phyloP scores from a whole-genome alignment of 805 yeast species.

The Nakazawaea ambrosiae region DNA sequence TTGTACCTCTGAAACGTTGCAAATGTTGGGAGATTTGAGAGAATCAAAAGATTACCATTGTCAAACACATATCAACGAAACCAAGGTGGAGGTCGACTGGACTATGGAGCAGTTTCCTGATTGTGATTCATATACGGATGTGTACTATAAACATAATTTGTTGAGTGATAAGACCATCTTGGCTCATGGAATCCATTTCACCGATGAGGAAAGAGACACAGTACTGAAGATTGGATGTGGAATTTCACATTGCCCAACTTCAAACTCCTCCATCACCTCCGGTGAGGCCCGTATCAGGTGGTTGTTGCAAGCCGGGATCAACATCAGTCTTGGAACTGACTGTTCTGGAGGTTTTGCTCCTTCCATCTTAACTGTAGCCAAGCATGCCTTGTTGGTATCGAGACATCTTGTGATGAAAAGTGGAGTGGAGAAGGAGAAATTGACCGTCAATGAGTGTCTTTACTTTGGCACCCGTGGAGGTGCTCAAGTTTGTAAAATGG shows the following conservation, averaged over 20 bases:
- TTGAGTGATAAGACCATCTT: constrained; percentile 62
- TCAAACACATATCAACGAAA: constrained; percentile 92
- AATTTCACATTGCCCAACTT: constrained; percentile 88
- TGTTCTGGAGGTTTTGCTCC: constrained; percentile 73
- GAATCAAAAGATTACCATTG: constrained; percentile 47
- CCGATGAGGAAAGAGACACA: constrained; percentile 54
- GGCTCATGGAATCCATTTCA: constrained; percentile 84
- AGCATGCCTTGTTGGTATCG: constrained; percentile 67
- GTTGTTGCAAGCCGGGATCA: constrained; percentile 55
- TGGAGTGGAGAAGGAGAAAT: constrained; percentile 35
- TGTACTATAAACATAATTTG: constrained; percentile 60
- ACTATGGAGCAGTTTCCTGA: constrained; percentile 71
- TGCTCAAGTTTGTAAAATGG: constrained; percentile 64
- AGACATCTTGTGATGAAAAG: constrained; percentile 60
- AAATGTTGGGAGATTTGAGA: constrained; percentile 56
- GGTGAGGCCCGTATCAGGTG: constrained; percentile 84
- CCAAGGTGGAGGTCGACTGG: constrained; percentile 64
- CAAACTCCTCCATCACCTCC: constrained; percentile 80
- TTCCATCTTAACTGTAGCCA: constrained; percentile 55
- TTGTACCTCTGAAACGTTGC: constrained; percentile 59
- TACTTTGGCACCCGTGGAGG: constrained; percentile 88
- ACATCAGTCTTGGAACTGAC: constrained; percentile 79
- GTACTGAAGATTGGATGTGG: constrained; percentile 55
- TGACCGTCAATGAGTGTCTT: constrained; percentile 64
- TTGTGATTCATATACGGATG: constrained; percentile 61